Evolutionary conservation across 2,329 filamentous ascomycete genomes (phyloP).

Genomic region (Phialemonium atrogriseum): DNA sequence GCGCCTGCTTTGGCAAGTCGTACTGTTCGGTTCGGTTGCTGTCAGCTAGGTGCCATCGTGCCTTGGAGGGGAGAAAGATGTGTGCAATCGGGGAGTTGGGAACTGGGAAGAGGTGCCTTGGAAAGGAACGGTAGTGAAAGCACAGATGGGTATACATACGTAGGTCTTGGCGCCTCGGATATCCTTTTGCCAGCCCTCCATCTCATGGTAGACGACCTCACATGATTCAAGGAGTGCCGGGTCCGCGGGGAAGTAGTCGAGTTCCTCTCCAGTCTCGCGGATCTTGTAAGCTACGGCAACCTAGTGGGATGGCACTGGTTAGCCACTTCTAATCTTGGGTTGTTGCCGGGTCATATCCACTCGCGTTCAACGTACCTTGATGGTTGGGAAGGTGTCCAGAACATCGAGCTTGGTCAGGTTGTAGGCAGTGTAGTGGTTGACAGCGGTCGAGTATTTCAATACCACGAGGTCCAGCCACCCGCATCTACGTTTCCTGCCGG

Average conservation of each 20-base stretch:
- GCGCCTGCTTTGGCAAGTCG: slow-evolving; percentile 55
- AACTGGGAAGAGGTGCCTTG: too few relatives aligned
- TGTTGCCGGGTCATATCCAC: too few relatives aligned
- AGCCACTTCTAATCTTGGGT: too few relatives aligned
- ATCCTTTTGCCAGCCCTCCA: slow-evolving; percentile 60
- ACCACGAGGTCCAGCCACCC: slow-evolving; percentile 54
- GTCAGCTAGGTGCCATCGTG: too few relatives aligned
- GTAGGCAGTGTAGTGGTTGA: slow-evolving; percentile 59
- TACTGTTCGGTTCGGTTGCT: too few relatives aligned
- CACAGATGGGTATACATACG: too few relatives aligned
- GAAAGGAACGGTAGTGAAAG: too few relatives aligned
- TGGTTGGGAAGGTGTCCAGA: slow-evolving; percentile 63
- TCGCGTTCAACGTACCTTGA: slow-evolving; percentile 46
- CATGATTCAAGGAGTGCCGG: slow-evolving; percentile 47
- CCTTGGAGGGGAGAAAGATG: too few relatives aligned
- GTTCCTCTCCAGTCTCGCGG: slow-evolving; percentile 26
- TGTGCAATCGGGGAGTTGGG: too few relatives aligned
- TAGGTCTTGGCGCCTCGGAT: slow-evolving; percentile 54
- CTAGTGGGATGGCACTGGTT: too few relatives aligned
- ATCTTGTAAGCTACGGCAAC: slow-evolving; percentile 42
- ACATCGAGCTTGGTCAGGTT: slow-evolving; percentile 60
- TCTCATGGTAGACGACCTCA: slow-evolving; percentile 58
- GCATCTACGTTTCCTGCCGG: slow-evolving; percentile 52
- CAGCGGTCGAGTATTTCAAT: slow-evolving; percentile 51
- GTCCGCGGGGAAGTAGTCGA: slow-evolving; percentile 59